Percentiles rank a stretch among this genome's conserved stretches.
Conservation (phyloP, 768 basidiomycete species). For the Lenzites betulinus region DNA sequence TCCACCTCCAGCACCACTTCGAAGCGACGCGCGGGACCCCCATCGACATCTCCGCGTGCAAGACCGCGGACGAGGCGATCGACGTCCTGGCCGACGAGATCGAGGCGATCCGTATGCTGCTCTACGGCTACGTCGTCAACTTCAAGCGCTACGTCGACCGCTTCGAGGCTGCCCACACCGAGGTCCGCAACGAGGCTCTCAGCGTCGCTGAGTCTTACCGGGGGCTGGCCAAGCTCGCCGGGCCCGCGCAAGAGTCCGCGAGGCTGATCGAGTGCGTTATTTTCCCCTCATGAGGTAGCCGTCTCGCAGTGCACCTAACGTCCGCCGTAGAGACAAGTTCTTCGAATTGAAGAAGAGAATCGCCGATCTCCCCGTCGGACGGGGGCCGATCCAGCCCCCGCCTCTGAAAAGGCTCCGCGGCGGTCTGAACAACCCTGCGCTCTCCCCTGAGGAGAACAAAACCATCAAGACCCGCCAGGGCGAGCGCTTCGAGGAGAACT, state of each 20-base stretch:
- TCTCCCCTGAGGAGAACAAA: conserved; percentile 1
- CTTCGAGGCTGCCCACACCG: conserved; percentile 6
- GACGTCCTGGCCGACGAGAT: conserved; percentile 17
- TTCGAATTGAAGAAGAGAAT: neutral
- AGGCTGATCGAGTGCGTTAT: neutral
- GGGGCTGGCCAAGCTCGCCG: neutral
- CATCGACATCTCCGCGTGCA: conserved; percentile 1
- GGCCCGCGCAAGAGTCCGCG: neutral
- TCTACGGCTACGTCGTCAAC: conserved; percentile 16
- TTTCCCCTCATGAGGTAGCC: neutral
- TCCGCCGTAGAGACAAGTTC: neutral
- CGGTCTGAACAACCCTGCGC: neutral
- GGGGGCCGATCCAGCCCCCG: neutral
- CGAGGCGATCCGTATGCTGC: conserved; percentile 11
- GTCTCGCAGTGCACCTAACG: neutral
- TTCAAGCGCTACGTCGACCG: conserved; percentile 13
- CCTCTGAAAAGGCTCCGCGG: neutral
- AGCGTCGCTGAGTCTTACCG: conserved; percentile 2
- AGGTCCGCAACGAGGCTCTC: neutral
- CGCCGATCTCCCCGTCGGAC: neutral
- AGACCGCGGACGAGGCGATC: conserved; percentile 16
- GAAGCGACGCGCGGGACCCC: neutral
- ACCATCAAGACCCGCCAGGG: neutral
- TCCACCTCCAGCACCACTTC: conserved; percentile 18
- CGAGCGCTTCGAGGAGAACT: neutral